Evolutionary conservation across 2,329 filamentous ascomycete genomes (phyloP), one percentile per base, ranked within the genome.

Genomic region (Alternaria ventricosa): DNA sequence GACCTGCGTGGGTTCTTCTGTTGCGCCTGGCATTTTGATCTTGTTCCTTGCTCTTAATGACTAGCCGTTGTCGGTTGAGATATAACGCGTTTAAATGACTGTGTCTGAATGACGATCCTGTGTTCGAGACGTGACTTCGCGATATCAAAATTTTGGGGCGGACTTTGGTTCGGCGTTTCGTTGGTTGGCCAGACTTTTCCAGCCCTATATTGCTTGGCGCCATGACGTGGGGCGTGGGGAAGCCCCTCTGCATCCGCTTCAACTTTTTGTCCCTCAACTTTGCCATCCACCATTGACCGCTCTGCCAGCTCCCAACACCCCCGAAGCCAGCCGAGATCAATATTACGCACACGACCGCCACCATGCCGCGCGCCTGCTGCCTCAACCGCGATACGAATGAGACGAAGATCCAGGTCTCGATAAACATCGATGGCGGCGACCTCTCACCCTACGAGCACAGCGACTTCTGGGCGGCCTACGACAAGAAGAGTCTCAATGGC

Each of bases 301-400:
- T 23, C 5, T 9, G 20, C 25, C 22, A 47, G 44, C 25, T n/a
- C 11, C 27, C 55, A 15, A 36, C 36, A 9, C 28, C 25, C 13
- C 43, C 25, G n/a, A 49, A 55, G 8, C 4, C 12, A n/a, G 18
- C 30, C 30, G 28, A 33, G 5, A 6, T 36, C 20, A 51, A 13
- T 13, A 18, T 10, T 43, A 41, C 20, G 22, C 10, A 49, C n/a
- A 60, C 44, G 23, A 60, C 54, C 54, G 60, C 66, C 62, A 75
- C 63, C 27, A 78, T 76, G 73, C 71, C 80, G 60, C 92, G 95
- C 78, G 93, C 90, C 80, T 90, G 93, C 55, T 88, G 90, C 58
- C 84, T 98, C 73, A 89, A 91, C 69, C 93, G 96, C 79, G 91
- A 95, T 82, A 99, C 96, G 76, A 98, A 98, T 84, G 96, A 99